A percentile compares a stretch with the other conserved stretches of the same genome.
Evolutionary conservation across 371 early-diverging fungal species (phyloP).

Genomic region (Mortierella sp.): DNA sequence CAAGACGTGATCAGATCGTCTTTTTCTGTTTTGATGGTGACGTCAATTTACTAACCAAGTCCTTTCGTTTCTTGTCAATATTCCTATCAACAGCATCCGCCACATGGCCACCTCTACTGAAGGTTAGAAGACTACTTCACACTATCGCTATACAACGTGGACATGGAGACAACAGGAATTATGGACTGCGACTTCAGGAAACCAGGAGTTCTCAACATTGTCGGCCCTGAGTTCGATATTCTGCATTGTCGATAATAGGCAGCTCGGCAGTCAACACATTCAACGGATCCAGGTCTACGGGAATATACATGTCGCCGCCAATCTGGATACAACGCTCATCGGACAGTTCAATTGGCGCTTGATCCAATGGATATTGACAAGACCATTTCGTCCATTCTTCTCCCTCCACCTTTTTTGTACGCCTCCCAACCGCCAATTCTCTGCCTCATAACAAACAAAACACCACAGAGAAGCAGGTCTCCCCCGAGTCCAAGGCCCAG

Average conservation of each 20-base stretch:
- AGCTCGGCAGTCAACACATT: neutral
- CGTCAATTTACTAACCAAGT: conserved; percentile 6
- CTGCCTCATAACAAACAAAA: neutral
- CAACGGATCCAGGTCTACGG: neutral
- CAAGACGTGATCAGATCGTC: neutral
- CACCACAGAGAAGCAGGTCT: conserved; percentile 57
- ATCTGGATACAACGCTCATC: neutral
- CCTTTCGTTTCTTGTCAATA: neutral
- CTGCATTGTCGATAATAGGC: neutral
- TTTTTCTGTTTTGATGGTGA: conserved; percentile 6
- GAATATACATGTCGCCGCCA: neutral
- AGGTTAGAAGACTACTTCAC: conserved; percentile 40
- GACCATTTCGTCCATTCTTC: neutral
- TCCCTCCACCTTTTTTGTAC: neutral
- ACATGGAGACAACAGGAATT: neutral
- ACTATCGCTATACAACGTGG: neutral
- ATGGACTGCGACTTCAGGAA: neutral
- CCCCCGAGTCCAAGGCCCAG: conserved; percentile 75
- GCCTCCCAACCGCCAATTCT: neutral
- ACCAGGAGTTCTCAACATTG: neutral
- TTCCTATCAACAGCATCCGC: conserved; percentile 38
- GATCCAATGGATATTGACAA: conserved; percentile 3
- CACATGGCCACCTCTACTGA: conserved; percentile 59
- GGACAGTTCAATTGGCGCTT: neutral
- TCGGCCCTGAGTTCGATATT: neutral